phyloP scores from a whole-genome alignment of 2,329 filamentous ascomycete genomes.

The Didymella glomerata region DNA sequence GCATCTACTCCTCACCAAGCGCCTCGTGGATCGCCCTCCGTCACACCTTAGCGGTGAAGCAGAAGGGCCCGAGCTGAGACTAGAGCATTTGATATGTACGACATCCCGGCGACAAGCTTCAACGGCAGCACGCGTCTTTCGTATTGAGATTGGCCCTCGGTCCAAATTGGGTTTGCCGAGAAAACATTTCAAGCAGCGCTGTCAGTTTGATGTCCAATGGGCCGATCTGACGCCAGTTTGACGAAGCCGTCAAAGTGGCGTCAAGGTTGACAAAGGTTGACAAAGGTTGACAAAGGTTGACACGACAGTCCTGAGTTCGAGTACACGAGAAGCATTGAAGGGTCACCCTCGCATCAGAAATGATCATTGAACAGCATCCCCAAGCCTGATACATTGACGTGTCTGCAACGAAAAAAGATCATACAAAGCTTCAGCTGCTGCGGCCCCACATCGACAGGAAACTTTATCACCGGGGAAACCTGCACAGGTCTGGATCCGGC shows the following conservation, averaged over 20 bases:
- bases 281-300: too few species aligned
- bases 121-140: constrained; percentile 2
- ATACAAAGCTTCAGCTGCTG: constrained; percentile 1
- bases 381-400: background rate
- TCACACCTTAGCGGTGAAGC: constrained; percentile 22
- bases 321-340: constrained; percentile 1
- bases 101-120: constrained; percentile 8
- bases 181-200: too few species aligned
- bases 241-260: too few species aligned
- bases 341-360: constrained; percentile 1
- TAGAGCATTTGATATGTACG: constrained; percentile 19
- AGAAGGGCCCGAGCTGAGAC: constrained; percentile 18
- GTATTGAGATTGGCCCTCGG: background rate
- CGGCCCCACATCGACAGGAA: constrained; percentile 15
- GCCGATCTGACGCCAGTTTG: too few species aligned
- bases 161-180: constrained; percentile 3
- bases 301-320: too few species aligned
- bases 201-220: too few species aligned
- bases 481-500: constrained; percentile 9
- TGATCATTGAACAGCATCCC: background rate
- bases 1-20: constrained; percentile 8
- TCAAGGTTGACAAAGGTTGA: too few species aligned
- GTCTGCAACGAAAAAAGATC: background rate
- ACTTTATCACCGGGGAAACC: constrained; percentile 4
- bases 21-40: constrained; percentile 10